Evolutionary conservation across 257 asterid species (phyloP).

Genomic region (Plantago major): DNA sequence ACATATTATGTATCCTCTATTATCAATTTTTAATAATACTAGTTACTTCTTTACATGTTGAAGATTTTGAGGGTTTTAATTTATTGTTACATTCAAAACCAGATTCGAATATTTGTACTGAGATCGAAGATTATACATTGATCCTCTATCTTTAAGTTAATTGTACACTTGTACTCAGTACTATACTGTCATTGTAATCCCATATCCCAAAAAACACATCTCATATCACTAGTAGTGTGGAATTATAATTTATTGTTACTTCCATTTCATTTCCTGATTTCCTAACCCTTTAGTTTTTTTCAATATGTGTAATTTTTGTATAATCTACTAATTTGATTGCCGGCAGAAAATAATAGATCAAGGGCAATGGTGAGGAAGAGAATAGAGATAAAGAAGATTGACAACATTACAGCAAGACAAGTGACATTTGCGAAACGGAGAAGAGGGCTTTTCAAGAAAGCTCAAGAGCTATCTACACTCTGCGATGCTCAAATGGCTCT

Average conservation of each 20-base stretch:
- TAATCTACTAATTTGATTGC: not conserved
- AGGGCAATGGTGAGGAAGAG: constrained; percentile 64
- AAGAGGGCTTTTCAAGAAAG: constrained; percentile 89
- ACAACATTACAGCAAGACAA: constrained; percentile 67
- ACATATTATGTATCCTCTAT: too few species aligned
- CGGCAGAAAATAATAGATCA: not conserved
- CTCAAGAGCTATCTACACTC: constrained; percentile 69
- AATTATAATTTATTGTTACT: too few species aligned
- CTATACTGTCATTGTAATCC: not conserved
- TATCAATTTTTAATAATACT: too few species aligned
- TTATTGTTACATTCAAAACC: too few species aligned
- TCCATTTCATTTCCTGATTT: constrained; percentile 4
- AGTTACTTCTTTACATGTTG: too few species aligned
- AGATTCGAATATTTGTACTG: too few species aligned
- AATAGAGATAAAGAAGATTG: constrained; percentile 78
- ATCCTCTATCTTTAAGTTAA: constrained; percentile 4
- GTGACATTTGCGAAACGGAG: constrained; percentile 81
- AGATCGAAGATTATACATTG: too few species aligned
- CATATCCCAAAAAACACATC: constrained; percentile 4
- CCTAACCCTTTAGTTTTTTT: not conserved
- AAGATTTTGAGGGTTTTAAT: constrained; percentile 14
- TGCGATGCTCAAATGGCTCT: constrained; percentile 83
- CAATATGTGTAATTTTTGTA: not conserved
- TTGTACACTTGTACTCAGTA: not conserved
- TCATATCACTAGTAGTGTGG: constrained; percentile 4